These are phyloP conservation scores for Debaryomycetaceae sp. DNA, from an alignment of 1,139 yeast genomes.

Conservation along the genomic window DNA sequence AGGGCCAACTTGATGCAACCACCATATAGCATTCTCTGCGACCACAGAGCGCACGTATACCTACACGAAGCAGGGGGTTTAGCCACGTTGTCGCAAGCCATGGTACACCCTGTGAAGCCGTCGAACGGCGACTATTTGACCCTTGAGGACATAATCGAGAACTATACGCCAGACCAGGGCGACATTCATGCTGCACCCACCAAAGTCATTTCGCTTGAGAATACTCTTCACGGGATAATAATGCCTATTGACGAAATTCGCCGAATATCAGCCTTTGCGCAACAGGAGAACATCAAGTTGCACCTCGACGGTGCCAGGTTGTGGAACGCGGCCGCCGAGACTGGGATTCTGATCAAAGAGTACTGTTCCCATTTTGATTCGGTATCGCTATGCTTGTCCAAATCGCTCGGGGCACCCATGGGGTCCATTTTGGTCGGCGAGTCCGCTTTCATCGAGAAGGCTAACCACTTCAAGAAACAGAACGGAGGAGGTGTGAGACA, in stretches of 20 bases:
- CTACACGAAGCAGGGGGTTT: conserved; percentile 88
- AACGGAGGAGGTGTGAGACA: conserved; percentile 96
- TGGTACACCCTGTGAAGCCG: conserved; percentile 84
- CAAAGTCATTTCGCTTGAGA: conserved; percentile 77
- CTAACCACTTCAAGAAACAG: conserved; percentile 88
- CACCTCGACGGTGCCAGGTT: conserved; percentile 96
- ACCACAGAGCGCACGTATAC: conserved; percentile 80
- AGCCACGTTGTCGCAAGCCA: conserved; percentile 85
- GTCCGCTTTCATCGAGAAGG: conserved; percentile 57
- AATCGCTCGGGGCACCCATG: conserved; percentile 91
- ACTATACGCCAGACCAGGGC: conserved; percentile 70
- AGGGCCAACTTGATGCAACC: conserved; percentile 79
- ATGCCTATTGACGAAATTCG: conserved; percentile 78
- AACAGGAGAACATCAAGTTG: conserved; percentile 56
- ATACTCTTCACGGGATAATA: conserved; percentile 80
- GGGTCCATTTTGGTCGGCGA: conserved; percentile 86
- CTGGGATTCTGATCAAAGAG: conserved; percentile 66
- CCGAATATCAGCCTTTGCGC: conserved; percentile 70
- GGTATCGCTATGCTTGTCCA: conserved; percentile 84
- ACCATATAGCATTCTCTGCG: conserved; percentile 82
- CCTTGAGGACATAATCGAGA: conserved; percentile 66
- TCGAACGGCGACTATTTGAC: conserved; percentile 72
- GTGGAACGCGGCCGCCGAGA: conserved; percentile 82
- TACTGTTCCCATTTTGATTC: conserved; percentile 82
- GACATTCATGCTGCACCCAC: conserved; percentile 92